phyloP scores from a whole-genome alignment of 768 basidiomycete species.

The Coprinopsis sp. region DNA sequence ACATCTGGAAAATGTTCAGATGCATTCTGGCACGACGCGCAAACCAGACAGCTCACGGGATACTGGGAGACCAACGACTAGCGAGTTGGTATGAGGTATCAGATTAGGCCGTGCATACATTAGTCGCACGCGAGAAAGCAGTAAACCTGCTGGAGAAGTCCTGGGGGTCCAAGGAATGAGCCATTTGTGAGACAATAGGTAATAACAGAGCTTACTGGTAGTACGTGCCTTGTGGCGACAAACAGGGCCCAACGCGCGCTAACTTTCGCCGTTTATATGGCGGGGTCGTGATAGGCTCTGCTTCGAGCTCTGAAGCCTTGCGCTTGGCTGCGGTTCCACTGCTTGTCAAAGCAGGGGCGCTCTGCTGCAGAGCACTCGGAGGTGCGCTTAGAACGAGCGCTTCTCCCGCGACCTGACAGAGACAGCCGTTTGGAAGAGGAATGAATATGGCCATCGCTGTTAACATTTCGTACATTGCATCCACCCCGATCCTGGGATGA shows the following conservation, averaged over 20 bases:
- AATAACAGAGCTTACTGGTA: background rate
- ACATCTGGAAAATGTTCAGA: slow-evolving; percentile 43
- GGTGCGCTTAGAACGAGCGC: slow-evolving; percentile 45
- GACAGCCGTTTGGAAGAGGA: slow-evolving; percentile 76
- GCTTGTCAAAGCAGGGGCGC: too few species aligned
- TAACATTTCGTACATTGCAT: slow-evolving; percentile 74
- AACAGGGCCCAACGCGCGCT: background rate
- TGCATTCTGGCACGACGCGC: background rate
- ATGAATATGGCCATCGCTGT: slow-evolving; percentile 71
- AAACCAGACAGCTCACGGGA: slow-evolving; percentile 49
- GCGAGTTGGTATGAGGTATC: slow-evolving; percentile 42
- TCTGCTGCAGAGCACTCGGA: slow-evolving; percentile 10
- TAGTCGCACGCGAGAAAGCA: slow-evolving; percentile 49
- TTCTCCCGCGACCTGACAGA: slow-evolving; percentile 77
- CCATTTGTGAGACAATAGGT: background rate
- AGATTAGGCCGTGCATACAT: slow-evolving; percentile 64
- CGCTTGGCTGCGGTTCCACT: too few species aligned
- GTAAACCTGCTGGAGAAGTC: slow-evolving; percentile 45
- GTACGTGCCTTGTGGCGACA: background rate
- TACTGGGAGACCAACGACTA: slow-evolving; percentile 62
- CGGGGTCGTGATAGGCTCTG: background rate
- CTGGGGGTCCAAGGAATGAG: slow-evolving; percentile 20
- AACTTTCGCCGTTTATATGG: slow-evolving; percentile 7
- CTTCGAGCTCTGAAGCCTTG: background rate
- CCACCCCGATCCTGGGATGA: slow-evolving; percentile 62